Conservation (phyloP, 2,329 filamentous ascomycete species). For the Penicillium verrucosum region DNA sequence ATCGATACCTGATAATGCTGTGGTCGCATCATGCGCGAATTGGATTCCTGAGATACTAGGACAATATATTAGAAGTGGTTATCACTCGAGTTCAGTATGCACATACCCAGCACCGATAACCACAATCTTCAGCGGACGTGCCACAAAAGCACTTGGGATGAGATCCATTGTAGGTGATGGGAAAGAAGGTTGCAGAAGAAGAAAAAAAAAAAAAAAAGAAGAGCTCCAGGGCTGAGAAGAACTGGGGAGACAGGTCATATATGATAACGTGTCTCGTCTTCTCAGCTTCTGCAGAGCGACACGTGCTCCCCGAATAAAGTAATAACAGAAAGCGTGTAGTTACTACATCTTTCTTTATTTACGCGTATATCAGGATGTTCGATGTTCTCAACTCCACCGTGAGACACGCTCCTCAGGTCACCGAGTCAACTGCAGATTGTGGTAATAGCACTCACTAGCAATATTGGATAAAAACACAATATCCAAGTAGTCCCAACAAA, state of each 20-base stretch:
- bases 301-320: not conserved
- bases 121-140: constrained; percentile 4
- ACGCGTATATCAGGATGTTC: not conserved
- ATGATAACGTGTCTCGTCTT: not conserved
- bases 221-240: not conserved
- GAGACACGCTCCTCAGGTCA: not conserved
- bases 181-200: not conserved
- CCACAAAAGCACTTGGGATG: constrained; percentile 6
- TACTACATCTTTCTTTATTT: not conserved
- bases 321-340: not conserved
- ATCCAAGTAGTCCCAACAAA: not conserved
- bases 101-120: constrained; percentile 10
- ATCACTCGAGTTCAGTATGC: not conserved
- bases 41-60: constrained; percentile 9
- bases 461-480: not conserved
- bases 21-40: constrained; percentile 7
- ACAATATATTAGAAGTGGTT: not conserved
- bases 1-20: not conserved
- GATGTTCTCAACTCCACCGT: not conserved
- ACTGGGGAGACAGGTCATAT: not conserved
- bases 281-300: not conserved
- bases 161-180: not conserved
- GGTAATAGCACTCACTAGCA: not conserved
- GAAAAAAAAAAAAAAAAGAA: not conserved
- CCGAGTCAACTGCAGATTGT: not conserved